Conservation (phyloP, 2,329 filamentous ascomycete genomes). For the Tolypocladium endophyticum region DNA sequence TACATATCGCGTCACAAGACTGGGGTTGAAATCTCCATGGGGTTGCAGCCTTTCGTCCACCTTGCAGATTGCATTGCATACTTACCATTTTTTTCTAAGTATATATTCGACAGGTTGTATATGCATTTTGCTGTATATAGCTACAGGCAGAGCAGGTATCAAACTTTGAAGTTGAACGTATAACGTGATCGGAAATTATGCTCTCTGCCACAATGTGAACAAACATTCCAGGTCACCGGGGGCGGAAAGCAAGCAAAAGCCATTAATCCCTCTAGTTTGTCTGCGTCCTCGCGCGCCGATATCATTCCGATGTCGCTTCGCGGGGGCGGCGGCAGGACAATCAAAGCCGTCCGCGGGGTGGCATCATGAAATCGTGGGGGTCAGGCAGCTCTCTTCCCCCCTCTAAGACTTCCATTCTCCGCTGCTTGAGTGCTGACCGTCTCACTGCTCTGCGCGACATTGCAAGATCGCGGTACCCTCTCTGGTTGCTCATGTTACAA, state of each 20-base stretch:
- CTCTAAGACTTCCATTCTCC: neutral
- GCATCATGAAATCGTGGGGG: neutral
- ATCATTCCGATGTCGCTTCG: neutral
- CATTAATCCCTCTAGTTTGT: neutral
- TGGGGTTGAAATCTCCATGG: neutral
- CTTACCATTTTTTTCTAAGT: neutral
- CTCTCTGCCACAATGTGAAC: neutral
- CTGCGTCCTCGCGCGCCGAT: neutral
- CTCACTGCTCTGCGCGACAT: neutral
- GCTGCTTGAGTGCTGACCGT: neutral
- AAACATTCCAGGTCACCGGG: neutral
- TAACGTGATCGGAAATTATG: too few relatives aligned
- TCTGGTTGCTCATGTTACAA: conserved; percentile 6
- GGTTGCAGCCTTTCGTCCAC: neutral
- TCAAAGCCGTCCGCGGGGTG: neutral
- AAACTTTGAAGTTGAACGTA: neutral
- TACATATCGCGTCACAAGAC: neutral
- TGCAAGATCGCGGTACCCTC: neutral
- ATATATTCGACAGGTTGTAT: neutral
- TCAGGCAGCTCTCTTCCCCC: neutral
- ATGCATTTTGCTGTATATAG: neutral
- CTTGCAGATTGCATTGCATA: neutral
- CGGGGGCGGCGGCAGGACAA: neutral
- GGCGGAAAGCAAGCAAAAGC: neutral
- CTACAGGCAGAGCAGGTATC: neutral